phyloP scores from a whole-genome alignment of 805 yeast species.

The Cyberlindnera bimundalis region DNA sequence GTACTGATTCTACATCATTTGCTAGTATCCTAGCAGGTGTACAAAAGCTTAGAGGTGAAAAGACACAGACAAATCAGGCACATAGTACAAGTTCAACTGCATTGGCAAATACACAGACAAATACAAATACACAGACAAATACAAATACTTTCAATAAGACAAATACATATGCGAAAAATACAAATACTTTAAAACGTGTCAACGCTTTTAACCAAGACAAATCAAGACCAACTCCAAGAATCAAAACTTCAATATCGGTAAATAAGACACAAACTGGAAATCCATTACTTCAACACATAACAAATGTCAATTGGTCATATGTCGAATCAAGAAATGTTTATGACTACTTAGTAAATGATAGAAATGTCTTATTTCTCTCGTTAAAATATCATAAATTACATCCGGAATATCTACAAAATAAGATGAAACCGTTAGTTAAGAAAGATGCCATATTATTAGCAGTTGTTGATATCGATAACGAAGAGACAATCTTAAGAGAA shows the following conservation, averaged over 20 bases:
- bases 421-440: constrained; percentile 42
- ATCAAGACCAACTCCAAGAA: constrained; percentile 8
- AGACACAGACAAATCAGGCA: no score
- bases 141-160: constrained; percentile 4
- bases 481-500: constrained; percentile 40
- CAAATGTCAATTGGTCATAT: constrained; percentile 52
- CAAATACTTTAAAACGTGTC: no score
- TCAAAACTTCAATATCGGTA: constrained; percentile 42
- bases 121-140: neutral
- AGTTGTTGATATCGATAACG: constrained; percentile 64
- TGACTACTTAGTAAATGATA: constrained; percentile 64
- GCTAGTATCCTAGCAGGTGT: constrained; percentile 72
- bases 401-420: constrained; percentile 67
- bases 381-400: constrained; percentile 71
- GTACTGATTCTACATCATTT: constrained; percentile 57
- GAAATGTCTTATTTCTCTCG: constrained; percentile 57
- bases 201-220: constrained; percentile 26
- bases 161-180: neutral
- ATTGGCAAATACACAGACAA: neutral
- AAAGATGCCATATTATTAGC: constrained; percentile 52
- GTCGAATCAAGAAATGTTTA: constrained; percentile 42
- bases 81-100: no score
- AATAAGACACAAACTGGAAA: constrained; percentile 69
- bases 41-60: constrained; percentile 40
- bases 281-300: constrained; percentile 57